Base-by-base conservation (phyloP, 805 yeast genomes). In the Ogataea degrootiae region DNA sequence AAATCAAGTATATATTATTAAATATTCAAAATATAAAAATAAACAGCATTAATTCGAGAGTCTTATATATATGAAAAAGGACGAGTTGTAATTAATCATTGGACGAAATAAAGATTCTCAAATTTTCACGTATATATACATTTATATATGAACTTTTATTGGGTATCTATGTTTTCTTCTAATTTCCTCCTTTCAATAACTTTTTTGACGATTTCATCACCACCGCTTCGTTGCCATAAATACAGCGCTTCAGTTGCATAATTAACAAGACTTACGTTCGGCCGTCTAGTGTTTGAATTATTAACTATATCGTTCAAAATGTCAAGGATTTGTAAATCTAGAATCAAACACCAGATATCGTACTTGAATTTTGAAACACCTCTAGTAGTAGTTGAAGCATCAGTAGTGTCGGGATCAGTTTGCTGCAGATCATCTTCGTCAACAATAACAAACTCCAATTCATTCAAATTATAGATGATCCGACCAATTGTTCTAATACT, bases 211-310 rank as follows among this genome's bases (percentile, higher is more conserved):
- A 51, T 66, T 56, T 49, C 57, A 61, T 54, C 61, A 49, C 77
- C 80, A 0, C 78, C 77, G 1, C 76, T 79, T 55, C 74, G 67
- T 55, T 76, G 83, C 94, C 96, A 88, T 45, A 91, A 67, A 96
- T 96, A 91, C 34, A 91, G 72, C 0, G 97, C 96, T 55, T 91
- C 97, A 31, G 85, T 74, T 1, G 97, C 96, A 62, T 89, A 87
- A 55, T 79, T 86, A 56, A 87, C 72, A 1, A 90, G 90, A 34
- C 91, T 84, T 31, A 91, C 50, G 62, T 86, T 26, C 11, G 31
- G 31, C 6, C 31, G 87, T 16, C 67, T 70, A 44, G 67, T 70
- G 14, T 65, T 63, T 4, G 26, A 12, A 43, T 86, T 95, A 56
- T 85, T 85, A 0, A 89, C 76, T 31, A 87, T 83, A 42, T 82